Conservation (phyloP, 2,329 filamentous ascomycete genomes). For the Monilinia laxa region DNA sequence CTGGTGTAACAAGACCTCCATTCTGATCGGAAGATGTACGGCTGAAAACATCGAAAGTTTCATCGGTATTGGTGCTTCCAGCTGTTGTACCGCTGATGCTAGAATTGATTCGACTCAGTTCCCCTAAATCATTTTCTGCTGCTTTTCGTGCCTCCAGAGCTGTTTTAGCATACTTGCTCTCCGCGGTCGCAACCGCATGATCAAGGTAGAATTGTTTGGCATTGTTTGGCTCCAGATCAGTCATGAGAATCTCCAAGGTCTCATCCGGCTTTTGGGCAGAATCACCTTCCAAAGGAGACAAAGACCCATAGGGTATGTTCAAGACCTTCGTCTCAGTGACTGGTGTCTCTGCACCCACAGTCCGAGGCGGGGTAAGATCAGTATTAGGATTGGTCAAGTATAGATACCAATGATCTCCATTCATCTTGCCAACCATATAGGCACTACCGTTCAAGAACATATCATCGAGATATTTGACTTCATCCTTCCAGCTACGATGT, state of each 20-base stretch:
- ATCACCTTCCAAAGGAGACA: constrained; percentile 29
- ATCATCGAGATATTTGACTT: constrained; percentile 88
- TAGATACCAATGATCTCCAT: constrained; percentile 98
- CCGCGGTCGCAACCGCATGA: constrained; percentile 86
- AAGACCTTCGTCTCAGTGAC: constrained; percentile 39
- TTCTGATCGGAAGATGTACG: constrained; percentile 65
- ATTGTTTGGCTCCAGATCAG: constrained; percentile 65
- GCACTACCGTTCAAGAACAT: constrained; percentile 91
- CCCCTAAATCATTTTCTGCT: constrained; percentile 58
- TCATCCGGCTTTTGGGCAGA: constrained; percentile 56
- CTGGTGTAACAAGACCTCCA: constrained; percentile 57
- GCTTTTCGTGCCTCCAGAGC: constrained; percentile 62
- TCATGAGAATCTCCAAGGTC: constrained; percentile 74
- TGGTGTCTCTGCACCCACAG: constrained; percentile 58
- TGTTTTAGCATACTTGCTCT: constrained; percentile 70
- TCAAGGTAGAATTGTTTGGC: constrained; percentile 74
- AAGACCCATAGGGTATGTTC: constrained; percentile 41
- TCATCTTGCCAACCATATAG: constrained; percentile 99
- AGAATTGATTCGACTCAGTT: constrained; percentile 51
- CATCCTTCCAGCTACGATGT: constrained; percentile 95
- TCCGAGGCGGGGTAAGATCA: constrained; percentile 76
- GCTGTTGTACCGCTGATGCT: constrained; percentile 45
- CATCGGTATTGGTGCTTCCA: constrained; percentile 48
- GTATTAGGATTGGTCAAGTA: constrained; percentile 90
- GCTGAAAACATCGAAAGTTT: constrained; percentile 77